phyloP scores from a whole-genome alignment of 2,329 filamentous ascomycete species.

The Fusarium robinianum region DNA sequence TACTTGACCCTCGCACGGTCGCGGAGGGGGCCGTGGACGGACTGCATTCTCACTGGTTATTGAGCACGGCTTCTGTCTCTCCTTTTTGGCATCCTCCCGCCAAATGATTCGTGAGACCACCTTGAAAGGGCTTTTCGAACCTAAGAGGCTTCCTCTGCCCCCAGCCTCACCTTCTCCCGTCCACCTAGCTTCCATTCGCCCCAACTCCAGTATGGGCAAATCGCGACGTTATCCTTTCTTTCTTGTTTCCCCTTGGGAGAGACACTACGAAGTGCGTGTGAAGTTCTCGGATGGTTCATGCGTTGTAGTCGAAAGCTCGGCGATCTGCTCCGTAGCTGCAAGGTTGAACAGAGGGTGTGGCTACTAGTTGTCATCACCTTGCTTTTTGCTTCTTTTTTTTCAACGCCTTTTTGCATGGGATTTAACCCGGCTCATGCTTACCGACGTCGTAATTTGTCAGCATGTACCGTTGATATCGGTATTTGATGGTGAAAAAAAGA shows the following conservation, averaged over 20 bases:
- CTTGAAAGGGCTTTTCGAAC: no score
- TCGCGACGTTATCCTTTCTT: no score
- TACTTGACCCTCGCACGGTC: conserved; percentile 8
- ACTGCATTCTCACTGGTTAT: conserved; percentile 7
- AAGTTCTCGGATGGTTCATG: no score
- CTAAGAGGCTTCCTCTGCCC: conserved; percentile 7
- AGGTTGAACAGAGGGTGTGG: not conserved
- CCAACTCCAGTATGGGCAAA: no score
- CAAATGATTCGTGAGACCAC: conserved; percentile 22
- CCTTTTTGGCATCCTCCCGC: no score
- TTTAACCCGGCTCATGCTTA: no score
- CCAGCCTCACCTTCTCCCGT: not conserved
- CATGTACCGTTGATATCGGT: no score
- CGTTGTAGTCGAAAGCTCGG: not conserved
- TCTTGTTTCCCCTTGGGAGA: no score
- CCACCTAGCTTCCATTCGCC: conserved; percentile 5
- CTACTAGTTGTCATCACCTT: not conserved
- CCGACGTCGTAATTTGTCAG: not conserved
- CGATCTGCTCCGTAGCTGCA: not conserved
- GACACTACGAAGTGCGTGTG: no score
- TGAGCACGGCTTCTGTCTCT: conserved; percentile 12
- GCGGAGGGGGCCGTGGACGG: not conserved
- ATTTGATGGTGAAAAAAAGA: no score
- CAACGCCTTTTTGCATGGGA: no score
- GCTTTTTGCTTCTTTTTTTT: not conserved